Percentiles rank a stretch among this genome's conserved stretches.
phyloP scores from a whole-genome alignment of 179 eudicot species.

The Carnegiea gigantea region DNA sequence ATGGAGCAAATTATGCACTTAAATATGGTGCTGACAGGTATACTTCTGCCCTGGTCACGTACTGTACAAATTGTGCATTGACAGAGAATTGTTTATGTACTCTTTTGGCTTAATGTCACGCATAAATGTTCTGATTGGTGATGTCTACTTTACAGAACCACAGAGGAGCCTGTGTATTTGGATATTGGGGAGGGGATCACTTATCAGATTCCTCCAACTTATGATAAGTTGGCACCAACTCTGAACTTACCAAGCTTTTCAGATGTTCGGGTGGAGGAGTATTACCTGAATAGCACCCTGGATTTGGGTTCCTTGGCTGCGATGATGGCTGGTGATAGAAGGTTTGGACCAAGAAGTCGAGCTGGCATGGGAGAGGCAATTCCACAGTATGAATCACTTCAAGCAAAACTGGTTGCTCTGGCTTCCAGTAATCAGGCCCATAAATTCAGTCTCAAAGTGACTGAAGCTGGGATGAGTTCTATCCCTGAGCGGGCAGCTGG shows the following conservation, averaged over 20 bases:
- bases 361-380: conserved; percentile 71
- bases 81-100: conserved; percentile 1
- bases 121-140: conserved; percentile 14
- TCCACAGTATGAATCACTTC: conserved; percentile 88
- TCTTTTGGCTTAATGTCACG: conserved; percentile 2
- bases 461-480: conserved; percentile 63
- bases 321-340: conserved; percentile 81
- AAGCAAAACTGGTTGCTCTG: conserved; percentile 68
- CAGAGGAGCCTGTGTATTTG: conserved; percentile 65
- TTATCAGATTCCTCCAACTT: conserved; percentile 80
- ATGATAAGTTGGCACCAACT: conserved; percentile 68
- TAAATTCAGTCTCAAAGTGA: conserved; percentile 70
- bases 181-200: conserved; percentile 86
- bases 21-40: conserved; percentile 66
- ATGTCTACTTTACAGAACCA: conserved; percentile 47
- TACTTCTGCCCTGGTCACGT: conserved; percentile 22
- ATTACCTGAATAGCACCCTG: conserved; percentile 79
- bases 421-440: conserved; percentile 46
- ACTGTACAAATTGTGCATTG: neutral
- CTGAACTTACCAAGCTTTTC: conserved; percentile 73
- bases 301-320: conserved; percentile 87
- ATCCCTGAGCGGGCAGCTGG: conserved; percentile 99
- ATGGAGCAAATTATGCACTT: conserved; percentile 46
- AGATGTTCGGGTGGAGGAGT: conserved; percentile 78
- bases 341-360: conserved; percentile 54